Evolutionary conservation across 441 rosid species (phyloP).

Genomic region (Sinapis alba): DNA sequence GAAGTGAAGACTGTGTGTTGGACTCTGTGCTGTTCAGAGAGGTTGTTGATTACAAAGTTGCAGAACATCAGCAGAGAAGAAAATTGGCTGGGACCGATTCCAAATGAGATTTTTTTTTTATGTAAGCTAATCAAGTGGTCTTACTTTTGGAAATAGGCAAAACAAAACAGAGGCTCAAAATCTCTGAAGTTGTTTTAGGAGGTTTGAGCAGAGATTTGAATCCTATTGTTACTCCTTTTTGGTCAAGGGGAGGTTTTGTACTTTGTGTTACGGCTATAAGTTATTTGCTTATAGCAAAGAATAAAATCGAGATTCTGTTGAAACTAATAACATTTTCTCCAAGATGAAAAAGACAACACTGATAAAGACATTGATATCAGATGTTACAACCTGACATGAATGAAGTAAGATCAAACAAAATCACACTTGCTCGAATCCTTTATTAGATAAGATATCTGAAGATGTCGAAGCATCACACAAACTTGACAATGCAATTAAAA

Average conservation of each 20-base stretch:
- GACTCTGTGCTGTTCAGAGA: constrained; percentile 74
- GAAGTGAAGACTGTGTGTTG: constrained; percentile 74
- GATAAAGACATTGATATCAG: neutral
- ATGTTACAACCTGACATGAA: constrained; percentile 9
- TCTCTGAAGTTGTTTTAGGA: constrained; percentile 7
- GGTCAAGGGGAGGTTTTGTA: neutral
- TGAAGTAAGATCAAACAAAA: constrained; percentile 6
- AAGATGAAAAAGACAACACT: neutral
- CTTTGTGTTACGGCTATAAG: neutral
- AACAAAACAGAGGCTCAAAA: neutral
- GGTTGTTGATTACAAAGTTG: constrained; percentile 84
- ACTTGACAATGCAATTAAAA: constrained; percentile 10
- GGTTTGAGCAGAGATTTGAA: constrained; percentile 20
- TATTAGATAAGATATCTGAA: constrained; percentile 9
- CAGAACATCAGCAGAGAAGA: constrained; percentile 82
- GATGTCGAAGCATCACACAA: constrained; percentile 10
- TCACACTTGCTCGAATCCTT: constrained; percentile 8
- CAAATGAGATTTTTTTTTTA: constrained; percentile 16
- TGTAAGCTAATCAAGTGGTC: neutral
- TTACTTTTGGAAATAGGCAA: neutral
- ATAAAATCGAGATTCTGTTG: neutral
- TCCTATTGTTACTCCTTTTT: constrained; percentile 11
- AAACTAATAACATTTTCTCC: neutral
- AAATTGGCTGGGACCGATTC: constrained; percentile 51
- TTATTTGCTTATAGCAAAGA: neutral